Base-by-base conservation (phyloP, 805 yeast genomes). In the Candida xiaguanensis region DNA sequence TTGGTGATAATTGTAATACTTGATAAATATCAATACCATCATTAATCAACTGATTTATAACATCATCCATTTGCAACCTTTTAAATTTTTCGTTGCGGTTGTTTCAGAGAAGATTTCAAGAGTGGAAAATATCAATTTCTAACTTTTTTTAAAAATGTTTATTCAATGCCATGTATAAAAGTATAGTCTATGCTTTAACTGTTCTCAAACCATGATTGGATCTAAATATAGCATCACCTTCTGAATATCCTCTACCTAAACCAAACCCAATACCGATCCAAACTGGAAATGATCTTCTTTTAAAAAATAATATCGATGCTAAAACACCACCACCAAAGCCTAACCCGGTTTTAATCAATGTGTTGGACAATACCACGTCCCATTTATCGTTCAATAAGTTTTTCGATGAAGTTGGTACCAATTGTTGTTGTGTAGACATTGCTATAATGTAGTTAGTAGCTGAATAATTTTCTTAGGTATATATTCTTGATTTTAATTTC, bases 181-280 rank as follows among this genome's bases (percentile, higher is more conserved):
- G n/a, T 23, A 14, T 6, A 32, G 20, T 32, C 19, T 34, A 34
- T 34, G 87, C 86, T 57, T 79, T 80, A 42, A 82, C 78, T 38
- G 80, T 70, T 74, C 95, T 82, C 47, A 82, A 61, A 41, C 95
- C 95, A 46, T 83, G 86, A 51, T 55, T 59, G 11, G 87, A 77
- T 70, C 97, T 83, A 77, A 93, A 91, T 41, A 90, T 85, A 45
- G 97, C 95, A 59, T 93, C 98, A 45, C 98, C 99, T 71, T 93
- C 99, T 45, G 98, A 81, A 67, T 89, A 93, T 39, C 96, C 96
- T 72, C 96, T 84, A 49, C 99, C 99, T 46, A 90, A 76, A 50
- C 99, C 99, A 56, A 93, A 91, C 27, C 99, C 99, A 48, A 89
- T 69, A 49, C 99, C 99, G 46, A 91, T 67, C 95, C 97, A 90